These are phyloP conservation scores for Boletus pseudopeckii DNA, from an alignment of 768 basidiomycete species.

Conservation along the genomic window DNA sequence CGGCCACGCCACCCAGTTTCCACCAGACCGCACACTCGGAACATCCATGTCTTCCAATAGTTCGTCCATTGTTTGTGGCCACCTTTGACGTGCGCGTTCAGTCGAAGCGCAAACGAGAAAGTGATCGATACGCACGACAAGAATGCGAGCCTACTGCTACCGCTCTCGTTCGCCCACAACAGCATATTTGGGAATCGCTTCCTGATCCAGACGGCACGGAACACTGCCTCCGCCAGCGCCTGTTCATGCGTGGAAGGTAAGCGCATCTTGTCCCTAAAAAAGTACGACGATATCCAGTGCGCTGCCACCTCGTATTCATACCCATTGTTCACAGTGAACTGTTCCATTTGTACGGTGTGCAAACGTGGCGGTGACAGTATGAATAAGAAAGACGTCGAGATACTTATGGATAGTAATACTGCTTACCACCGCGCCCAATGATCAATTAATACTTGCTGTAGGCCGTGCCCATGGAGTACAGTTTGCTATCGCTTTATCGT, in stretches of 20 bases:
- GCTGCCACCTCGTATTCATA: conserved; percentile 53
- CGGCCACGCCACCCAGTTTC: too few species aligned
- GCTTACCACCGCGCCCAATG: conserved; percentile 56
- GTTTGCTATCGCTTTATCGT: not conserved
- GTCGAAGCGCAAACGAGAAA: not conserved
- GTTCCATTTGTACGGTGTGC: not conserved
- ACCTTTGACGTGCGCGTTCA: conserved; percentile 35
- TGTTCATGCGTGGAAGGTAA: conserved; percentile 46
- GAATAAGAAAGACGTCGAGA: not conserved
- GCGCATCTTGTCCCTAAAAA: conserved; percentile 49
- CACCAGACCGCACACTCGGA: conserved; percentile 43
- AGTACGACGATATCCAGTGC: conserved; percentile 67
- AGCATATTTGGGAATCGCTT: conserved; percentile 51
- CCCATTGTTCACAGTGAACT: conserved; percentile 57
- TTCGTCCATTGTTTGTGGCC: conserved; percentile 59
- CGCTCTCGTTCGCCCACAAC: conserved; percentile 51
- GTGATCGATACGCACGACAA: conserved; percentile 43
- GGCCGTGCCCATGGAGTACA: not conserved
- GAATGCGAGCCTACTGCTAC: conserved; percentile 45
- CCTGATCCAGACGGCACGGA: conserved; percentile 50
- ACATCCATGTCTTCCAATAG: conserved; percentile 62
- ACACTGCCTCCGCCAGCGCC: conserved; percentile 43
- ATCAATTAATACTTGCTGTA: not conserved
- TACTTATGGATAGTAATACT: not conserved
- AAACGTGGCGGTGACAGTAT: not conserved